These are phyloP conservation scores for Euphorbia schlechtendalii DNA, from an alignment of 441 rosid species.

Conservation along the genomic window DNA sequence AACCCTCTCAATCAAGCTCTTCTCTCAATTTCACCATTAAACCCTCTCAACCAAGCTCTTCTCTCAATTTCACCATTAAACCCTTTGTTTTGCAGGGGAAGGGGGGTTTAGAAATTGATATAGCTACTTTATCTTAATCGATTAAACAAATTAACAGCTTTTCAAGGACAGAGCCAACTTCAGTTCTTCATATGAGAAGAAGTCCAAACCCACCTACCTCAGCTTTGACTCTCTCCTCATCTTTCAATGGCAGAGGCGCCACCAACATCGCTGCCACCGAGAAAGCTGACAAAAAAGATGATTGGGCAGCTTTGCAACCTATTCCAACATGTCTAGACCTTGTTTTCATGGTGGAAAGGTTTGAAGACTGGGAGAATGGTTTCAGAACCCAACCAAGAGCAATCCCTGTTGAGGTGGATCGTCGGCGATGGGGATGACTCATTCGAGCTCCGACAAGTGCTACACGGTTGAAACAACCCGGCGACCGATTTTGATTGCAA, in stretches of 20 bases:
- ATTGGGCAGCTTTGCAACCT: conserved; percentile 39
- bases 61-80: no score
- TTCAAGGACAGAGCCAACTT: conserved; percentile 33
- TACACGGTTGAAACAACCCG: conserved; percentile 30
- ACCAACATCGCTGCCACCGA: conserved; percentile 21
- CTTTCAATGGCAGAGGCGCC: conserved; percentile 31
- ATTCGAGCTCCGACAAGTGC: conserved; percentile 42
- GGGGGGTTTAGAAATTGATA: conserved; percentile 22
- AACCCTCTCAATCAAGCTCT: no score
- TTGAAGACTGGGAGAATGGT: conserved; percentile 52
- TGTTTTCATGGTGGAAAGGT: conserved; percentile 32
- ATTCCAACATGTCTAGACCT: conserved; percentile 29
- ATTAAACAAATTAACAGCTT: conserved; percentile 22
- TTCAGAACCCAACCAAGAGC: conserved; percentile 48
- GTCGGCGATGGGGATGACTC: conserved; percentile 47
- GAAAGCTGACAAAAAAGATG: conserved; percentile 27
- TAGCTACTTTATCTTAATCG: conserved; percentile 26
- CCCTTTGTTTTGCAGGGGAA: conserved; percentile 33
- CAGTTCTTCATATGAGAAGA: conserved; percentile 51
- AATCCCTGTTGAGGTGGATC: no score
- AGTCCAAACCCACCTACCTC: conserved; percentile 59
- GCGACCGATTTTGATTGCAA: conserved; percentile 31
- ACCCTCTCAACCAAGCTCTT: no score
- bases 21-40: no score
- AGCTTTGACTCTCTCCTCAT: conserved; percentile 48